Evolutionary conservation across 2,329 filamentous ascomycete species (phyloP), one percentile per base, ranked within the genome.

Genomic region (Phyllachora maydis): DNA sequence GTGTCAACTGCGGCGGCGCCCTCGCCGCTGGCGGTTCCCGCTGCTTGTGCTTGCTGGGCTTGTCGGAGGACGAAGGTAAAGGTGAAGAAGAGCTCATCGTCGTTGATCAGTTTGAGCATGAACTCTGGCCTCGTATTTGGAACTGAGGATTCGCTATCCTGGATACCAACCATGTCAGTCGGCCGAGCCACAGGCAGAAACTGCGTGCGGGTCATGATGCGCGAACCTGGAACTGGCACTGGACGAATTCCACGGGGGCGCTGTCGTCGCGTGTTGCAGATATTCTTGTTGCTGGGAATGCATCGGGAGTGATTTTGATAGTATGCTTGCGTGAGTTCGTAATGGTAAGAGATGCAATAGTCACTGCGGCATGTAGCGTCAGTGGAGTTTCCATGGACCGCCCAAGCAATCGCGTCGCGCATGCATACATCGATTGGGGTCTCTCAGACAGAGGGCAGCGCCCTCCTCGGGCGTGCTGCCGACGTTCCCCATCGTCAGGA

Each of bases 401-500:
- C n/a, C n/a, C n/a, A n/a, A n/a, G n/a, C n/a, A n/a, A n/a, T n/a
- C n/a, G 19, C 15, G 30, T 30, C 28, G 9, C 11, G 13, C n/a
- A 38, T 39, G 55, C 74, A 45, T 62, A 95, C 88, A 69, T 62
- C 82, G 71, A 46, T 67, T 78, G 59, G 92, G 88, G 46, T 98
- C 88, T 54, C 77, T 75, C 44, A 95, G 59, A 47, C 76, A 90
- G 45, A 95, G 56, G 39, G 67, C 53, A 37, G 68, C 63, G 45
- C 70, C 77, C 41, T 93, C 83, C 39, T 91, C 83, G 40, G 73
- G 70, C 50, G 71, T 76, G 59, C 83, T 93, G 48, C 69, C 73
- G 50, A 93, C 72, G 56, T 76, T 82, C 44, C 88, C 88, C 88
- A 98, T 98, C 47, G 51, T 64, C n/a, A n/a, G n/a, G n/a, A n/a